These are phyloP conservation scores for Populus hybrid DNA, from an alignment of 441 rosid species.

Conservation along the genomic window DNA sequence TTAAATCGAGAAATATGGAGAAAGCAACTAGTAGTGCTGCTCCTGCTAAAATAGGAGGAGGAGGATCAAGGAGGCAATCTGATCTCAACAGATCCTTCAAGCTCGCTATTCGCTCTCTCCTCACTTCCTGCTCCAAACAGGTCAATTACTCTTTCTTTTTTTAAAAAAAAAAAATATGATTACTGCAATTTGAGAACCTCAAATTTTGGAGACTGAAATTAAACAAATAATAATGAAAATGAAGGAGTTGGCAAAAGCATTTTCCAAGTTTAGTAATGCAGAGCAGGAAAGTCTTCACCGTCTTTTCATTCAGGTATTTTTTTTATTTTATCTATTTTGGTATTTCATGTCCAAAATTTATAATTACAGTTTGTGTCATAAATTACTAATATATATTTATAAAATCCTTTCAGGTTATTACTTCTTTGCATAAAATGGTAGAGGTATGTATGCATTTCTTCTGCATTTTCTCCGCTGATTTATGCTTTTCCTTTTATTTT, in stretches of 20 bases:
- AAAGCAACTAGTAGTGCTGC: not conserved
- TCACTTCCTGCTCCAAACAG: constrained; percentile 56
- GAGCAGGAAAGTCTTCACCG: constrained; percentile 44
- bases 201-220: not conserved
- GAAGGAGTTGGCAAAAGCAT: constrained; percentile 47
- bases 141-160: constrained; percentile 23
- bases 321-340: not conserved
- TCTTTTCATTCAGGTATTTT: constrained; percentile 43
- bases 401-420: constrained; percentile 42
- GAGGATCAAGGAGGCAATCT: constrained; percentile 29
- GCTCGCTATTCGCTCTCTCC: constrained; percentile 55
- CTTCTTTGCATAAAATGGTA: constrained; percentile 49
- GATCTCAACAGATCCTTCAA: constrained; percentile 56
- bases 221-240: not conserved
- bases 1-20: not conserved
- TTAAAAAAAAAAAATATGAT: not conserved
- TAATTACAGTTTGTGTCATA: not conserved
- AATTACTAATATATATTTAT: not conserved
- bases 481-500: too few relatives aligned
- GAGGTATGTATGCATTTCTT: constrained; percentile 34
- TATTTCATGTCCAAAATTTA: not conserved
- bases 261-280: constrained; percentile 32
- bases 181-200: not conserved
- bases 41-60: not conserved
- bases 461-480: not conserved